Conservation (phyloP, 106 monocot species). For the Dioscorea zingiberensis region DNA sequence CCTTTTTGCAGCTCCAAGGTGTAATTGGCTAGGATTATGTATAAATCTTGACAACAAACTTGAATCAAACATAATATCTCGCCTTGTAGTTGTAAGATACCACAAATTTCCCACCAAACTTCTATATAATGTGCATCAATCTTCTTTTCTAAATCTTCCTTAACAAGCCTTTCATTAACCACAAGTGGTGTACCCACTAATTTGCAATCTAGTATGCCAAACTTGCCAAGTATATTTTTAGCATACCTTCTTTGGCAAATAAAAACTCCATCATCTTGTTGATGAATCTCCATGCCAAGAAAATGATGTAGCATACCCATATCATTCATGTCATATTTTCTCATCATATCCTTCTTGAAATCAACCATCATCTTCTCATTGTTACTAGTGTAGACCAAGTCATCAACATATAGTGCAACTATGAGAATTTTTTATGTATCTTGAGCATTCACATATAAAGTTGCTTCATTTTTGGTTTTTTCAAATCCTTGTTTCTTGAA, state of each 20-base stretch:
- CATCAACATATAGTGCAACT: slow-evolving; percentile 4
- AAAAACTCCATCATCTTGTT: no score
- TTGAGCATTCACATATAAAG: neutral
- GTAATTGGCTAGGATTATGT: neutral
- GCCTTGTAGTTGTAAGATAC: neutral
- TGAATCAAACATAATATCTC: neutral
- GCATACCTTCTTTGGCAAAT: neutral
- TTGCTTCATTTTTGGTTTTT: slow-evolving; percentile 3
- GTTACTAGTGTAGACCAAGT: neutral
- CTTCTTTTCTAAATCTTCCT: neutral
- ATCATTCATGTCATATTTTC: neutral
- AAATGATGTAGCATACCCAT: neutral
- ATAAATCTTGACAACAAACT: neutral
- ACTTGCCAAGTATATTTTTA: neutral
- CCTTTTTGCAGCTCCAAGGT: no score
- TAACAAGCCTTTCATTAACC: neutral
- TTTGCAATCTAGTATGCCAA: neutral
- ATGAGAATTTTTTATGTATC: neutral
- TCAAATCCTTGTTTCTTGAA: neutral
- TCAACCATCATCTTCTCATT: neutral
- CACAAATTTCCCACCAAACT: neutral
- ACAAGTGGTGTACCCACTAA: neutral
- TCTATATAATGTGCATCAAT: neutral
- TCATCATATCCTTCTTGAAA: neutral
- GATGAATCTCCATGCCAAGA: neutral